phyloP scores from a whole-genome alignment of 73 alveolate species.

The Symbiodinium pilosum region DNA sequence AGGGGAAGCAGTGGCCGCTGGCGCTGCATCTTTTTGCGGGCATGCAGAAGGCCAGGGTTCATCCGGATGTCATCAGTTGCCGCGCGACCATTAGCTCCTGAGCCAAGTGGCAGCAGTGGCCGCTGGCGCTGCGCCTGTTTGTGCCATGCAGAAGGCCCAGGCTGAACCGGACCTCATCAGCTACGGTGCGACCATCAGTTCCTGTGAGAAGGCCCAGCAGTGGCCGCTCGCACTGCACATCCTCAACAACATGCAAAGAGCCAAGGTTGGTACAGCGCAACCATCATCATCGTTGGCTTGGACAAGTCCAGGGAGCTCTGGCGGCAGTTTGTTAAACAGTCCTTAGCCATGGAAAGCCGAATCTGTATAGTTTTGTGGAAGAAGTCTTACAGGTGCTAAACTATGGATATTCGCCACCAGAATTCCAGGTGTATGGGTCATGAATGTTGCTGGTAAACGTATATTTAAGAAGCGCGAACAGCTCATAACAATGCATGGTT shows the following conservation, averaged over 20 bases:
- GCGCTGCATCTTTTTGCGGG: not conserved
- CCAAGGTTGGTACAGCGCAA: not conserved
- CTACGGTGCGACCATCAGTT: not conserved
- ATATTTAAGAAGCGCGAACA: too few species aligned
- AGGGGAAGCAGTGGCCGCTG: not conserved
- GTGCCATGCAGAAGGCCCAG: not conserved
- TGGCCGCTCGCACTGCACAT: not conserved
- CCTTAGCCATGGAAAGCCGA: too few species aligned
- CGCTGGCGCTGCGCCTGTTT: not conserved
- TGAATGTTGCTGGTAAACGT: too few species aligned
- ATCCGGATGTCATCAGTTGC: not conserved
- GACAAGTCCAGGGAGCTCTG: not conserved
- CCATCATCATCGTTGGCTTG: not conserved
- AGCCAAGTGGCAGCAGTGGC: not conserved
- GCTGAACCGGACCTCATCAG: not conserved
- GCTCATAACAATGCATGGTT: too few species aligned
- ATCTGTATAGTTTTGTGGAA: too few species aligned
- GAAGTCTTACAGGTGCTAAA: too few species aligned
- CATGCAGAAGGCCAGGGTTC: not conserved
- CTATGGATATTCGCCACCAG: too few species aligned
- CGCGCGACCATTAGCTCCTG: not conserved
- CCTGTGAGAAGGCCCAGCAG: not conserved
- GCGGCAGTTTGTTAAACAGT: not conserved
- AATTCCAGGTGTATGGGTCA: too few species aligned
- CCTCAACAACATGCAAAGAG: not conserved